phyloP scores from a whole-genome alignment of 2,329 filamentous ascomycete genomes.

The Pezicula neosporulosa region DNA sequence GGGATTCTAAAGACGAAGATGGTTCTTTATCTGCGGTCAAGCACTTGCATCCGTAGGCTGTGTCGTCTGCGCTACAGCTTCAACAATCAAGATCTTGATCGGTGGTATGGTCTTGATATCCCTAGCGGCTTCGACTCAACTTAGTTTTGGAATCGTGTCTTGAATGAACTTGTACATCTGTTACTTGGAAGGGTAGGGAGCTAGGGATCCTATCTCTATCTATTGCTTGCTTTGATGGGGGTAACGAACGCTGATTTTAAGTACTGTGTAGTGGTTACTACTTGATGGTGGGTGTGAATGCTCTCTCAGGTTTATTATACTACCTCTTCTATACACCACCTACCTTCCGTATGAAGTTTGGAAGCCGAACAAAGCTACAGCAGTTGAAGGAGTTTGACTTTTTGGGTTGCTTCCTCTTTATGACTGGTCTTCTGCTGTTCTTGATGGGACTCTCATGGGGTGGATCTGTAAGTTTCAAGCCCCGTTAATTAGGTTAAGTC shows the following conservation, averaged over 20 bases:
- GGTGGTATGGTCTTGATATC: constrained; percentile 33
- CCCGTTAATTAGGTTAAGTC: too few species aligned
- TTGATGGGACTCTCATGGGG: constrained; percentile 31
- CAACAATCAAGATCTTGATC: constrained; percentile 33
- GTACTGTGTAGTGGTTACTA: constrained; percentile 22
- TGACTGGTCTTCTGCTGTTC: constrained; percentile 27
- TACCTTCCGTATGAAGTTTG: constrained; percentile 25
- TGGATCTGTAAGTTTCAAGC: constrained; percentile 12
- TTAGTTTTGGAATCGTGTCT: constrained; percentile 33
- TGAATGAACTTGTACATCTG: constrained; percentile 35
- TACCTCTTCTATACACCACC: constrained; percentile 31
- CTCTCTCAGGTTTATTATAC: constrained; percentile 22
- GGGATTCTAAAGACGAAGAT: constrained; percentile 21
- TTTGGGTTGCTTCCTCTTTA: constrained; percentile 26
- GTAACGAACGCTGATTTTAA: too few species aligned
- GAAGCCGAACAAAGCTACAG: constrained; percentile 12
- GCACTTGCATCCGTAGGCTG: constrained; percentile 31
- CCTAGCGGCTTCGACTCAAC: constrained; percentile 31
- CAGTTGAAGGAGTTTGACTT: constrained; percentile 30
- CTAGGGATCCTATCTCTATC: too few species aligned
- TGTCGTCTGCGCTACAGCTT: constrained; percentile 33
- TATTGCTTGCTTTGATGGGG: too few species aligned
- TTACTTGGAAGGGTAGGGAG: too few species aligned
- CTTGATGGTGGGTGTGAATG: constrained; percentile 27
- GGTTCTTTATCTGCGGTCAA: constrained; percentile 25